A percentile compares a stretch with the other conserved stretches of the same genome.
Evolutionary conservation across 768 basidiomycete genomes (phyloP).

Genomic region (Clavaria fumosa): DNA sequence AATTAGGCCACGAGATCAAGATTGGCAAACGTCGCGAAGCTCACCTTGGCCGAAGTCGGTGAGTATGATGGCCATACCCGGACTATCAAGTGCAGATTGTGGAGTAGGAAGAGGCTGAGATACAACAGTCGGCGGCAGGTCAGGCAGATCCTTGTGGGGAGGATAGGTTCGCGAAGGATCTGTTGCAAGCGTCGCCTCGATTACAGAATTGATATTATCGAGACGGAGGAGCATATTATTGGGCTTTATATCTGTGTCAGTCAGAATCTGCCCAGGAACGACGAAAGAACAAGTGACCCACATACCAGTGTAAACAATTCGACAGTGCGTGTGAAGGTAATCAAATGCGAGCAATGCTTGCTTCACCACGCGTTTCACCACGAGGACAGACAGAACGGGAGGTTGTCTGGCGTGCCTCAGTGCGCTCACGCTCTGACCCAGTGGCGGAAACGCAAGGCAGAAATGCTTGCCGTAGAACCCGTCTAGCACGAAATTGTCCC

Average conservation of each 20-base stretch:
- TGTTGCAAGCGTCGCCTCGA: conserved; percentile 5
- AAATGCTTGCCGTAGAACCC: neutral
- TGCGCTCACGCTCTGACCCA: neutral
- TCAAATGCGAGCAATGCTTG: conserved; percentile 17
- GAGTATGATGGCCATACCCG: conserved; percentile 11
- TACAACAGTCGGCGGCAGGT: conserved; percentile 14
- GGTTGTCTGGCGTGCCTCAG: neutral
- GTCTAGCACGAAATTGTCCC: neutral
- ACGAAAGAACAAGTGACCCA: neutral
- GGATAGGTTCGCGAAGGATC: conserved; percentile 9
- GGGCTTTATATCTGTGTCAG: conserved; percentile 13
- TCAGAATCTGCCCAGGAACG: neutral
- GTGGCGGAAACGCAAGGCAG: neutral
- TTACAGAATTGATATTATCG: conserved; percentile 1
- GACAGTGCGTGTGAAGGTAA: conserved; percentile 16
- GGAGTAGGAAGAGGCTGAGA: conserved; percentile 16
- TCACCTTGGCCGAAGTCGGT: conserved; percentile 13
- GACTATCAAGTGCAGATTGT: conserved; percentile 6
- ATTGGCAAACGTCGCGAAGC: neutral
- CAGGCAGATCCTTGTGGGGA: conserved; percentile 9
- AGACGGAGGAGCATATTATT: conserved; percentile 11
- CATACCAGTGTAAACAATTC: conserved; percentile 13
- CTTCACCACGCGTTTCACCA: conserved; percentile 12
- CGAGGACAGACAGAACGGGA: conserved; percentile 6
- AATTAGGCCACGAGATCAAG: neutral